Evolutionary conservation across 257 asterid species (phyloP).

Genomic region (Cruciata laevipes): DNA sequence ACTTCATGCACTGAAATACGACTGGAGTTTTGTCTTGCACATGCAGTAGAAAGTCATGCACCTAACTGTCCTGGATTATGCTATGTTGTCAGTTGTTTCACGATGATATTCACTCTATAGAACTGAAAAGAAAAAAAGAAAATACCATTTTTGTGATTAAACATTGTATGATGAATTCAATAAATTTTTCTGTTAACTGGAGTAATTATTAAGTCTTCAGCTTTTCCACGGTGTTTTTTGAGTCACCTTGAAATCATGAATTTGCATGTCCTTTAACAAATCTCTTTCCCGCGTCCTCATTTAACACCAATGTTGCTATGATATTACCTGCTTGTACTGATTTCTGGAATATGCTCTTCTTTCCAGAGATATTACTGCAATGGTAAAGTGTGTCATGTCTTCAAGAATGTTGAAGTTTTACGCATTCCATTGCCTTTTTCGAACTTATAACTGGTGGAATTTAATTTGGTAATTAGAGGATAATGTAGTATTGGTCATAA

Average conservation of each 20-base stretch:
- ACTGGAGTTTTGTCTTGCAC: too few relatives aligned
- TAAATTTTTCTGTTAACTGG: neutral
- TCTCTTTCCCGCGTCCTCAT: neutral
- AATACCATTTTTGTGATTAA: neutral
- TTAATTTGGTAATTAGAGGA: neutral
- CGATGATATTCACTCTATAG: neutral
- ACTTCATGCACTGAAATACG: too few relatives aligned
- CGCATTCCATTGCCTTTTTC: neutral
- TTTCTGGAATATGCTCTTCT: slow-evolving; percentile 13
- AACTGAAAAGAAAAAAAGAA: neutral
- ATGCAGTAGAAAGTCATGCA: too few relatives aligned
- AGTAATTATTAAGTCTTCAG: neutral
- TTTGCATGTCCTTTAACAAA: neutral
- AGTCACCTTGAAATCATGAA: neutral
- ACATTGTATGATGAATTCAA: neutral
- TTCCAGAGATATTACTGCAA: slow-evolving; percentile 61
- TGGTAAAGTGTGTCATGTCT: slow-evolving; percentile 75
- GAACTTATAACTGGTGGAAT: neutral
- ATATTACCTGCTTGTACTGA: neutral
- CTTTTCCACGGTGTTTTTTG: too few relatives aligned
- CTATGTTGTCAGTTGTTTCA: too few relatives aligned
- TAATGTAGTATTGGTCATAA: neutral
- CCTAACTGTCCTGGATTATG: too few relatives aligned
- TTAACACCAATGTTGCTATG: neutral
- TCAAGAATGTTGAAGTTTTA: slow-evolving; percentile 58